phyloP scores from a whole-genome alignment of 495 filamentous ascomycete species.

The Margaritispora aquatica region DNA sequence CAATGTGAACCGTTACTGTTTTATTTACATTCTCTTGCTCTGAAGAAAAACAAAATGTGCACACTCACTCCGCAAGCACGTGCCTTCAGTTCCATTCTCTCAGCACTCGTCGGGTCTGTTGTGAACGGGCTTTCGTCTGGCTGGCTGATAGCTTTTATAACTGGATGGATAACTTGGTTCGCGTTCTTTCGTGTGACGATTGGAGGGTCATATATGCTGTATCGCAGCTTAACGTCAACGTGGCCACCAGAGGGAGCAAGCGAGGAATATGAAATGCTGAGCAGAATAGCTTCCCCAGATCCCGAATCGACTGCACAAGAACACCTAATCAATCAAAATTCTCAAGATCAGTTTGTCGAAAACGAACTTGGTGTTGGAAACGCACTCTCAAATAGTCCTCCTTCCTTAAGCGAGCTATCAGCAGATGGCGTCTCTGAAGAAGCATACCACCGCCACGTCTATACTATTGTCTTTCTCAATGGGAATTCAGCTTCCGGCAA shows the following conservation, averaged over 20 bases:
- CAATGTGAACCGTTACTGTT: too few species aligned
- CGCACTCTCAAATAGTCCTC: neutral
- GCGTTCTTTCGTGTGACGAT: neutral
- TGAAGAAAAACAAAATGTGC: too few species aligned
- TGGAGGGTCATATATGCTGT: neutral
- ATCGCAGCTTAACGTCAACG: neutral
- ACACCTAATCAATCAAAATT: neutral
- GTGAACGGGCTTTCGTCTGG: neutral
- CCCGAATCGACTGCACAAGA: neutral
- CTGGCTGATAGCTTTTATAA: neutral
- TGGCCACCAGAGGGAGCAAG: neutral
- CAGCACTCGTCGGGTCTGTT: neutral
- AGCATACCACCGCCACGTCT: neutral
- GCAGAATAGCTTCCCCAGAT: neutral
- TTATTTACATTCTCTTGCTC: too few species aligned
- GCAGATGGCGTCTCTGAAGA: neutral
- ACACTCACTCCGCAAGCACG: neutral
- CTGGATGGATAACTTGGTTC: neutral
- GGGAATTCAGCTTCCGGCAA: neutral
- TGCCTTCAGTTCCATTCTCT: neutral
- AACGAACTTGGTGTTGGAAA: neutral
- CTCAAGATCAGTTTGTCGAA: neutral
- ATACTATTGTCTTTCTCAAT: neutral
- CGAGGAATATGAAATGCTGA: neutral
- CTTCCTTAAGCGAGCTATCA: neutral